Evolutionary conservation across 2,329 filamentous ascomycete genomes (phyloP), one percentile per base, ranked within the genome.

Genomic region (Colletotrichum echinochloae): DNA sequence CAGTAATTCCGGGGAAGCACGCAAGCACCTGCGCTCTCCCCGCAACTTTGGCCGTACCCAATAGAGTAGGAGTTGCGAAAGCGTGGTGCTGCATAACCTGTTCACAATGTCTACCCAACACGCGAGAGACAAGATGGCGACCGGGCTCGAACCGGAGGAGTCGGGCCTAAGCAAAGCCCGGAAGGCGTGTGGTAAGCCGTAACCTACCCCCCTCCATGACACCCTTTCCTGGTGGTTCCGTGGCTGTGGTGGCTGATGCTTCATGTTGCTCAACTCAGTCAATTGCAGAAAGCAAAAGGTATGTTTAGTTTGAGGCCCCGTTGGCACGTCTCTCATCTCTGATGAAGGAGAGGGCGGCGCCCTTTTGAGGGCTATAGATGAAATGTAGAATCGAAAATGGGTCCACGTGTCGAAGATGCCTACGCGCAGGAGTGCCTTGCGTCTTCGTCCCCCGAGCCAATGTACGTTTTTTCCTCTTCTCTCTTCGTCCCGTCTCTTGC

Each of bases 401-500:
- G 30, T 74, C 76, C 20, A 76, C 76, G 0, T 81, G 79, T 72
- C 78, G 79, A 23, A 75, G 79, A 67, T 81, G 79, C 65, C 66
- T 76, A 23, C 77, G 78, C 11, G 75, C 77, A 6, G 79, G 78
- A n/a, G 75, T 80, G 12, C 78, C 79, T 28, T 83, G 81, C 72
- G 76, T 82, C 16, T 82, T 82, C 66, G 80, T 81, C 39, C 81
- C 81, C 14, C 76, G 81, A 49, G 80, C 80, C 52, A 82, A 83
- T 72, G 81, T 81, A 74, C 66, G 79, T 70, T 26, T 59, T 6
- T 51, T 20, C 49, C 67, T 20, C 68, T 26, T 59, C 11, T 51
- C n/a, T 52, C 67, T 20, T 63, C 59, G 12, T 46, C 20, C 20
- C 12, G 20, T 46, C 20, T 20, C 20, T 35, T n/a, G n/a, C n/a